Evolutionary conservation across 2,329 filamentous ascomycete genomes (phyloP).

Genomic region (Apiospora rasikravindrae): DNA sequence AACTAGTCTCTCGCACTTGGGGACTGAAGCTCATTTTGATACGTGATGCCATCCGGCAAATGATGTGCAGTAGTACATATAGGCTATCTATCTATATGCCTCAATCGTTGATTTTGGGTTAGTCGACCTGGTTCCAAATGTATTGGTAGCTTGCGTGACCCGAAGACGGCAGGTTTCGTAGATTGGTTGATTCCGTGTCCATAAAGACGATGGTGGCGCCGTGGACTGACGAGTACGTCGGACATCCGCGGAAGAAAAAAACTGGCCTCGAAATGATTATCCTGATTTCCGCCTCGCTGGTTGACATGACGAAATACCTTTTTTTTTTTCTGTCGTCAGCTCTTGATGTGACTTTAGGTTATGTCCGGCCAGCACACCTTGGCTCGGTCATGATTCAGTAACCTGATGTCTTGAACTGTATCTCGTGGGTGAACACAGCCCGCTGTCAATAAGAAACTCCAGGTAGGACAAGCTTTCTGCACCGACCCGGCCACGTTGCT

Average conservation of each 20-base stretch:
- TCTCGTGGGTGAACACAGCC: neutral
- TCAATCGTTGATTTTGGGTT: neutral
- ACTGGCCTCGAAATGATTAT: neutral
- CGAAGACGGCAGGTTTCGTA: neutral
- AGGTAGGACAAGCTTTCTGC: neutral
- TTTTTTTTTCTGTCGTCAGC: too few species aligned
- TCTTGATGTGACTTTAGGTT: neutral
- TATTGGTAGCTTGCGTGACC: neutral
- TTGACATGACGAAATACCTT: neutral
- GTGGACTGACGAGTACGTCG: neutral
- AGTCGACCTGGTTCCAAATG: neutral
- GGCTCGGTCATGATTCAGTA: neutral
- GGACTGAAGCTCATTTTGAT: neutral
- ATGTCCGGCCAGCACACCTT: slow-evolving; percentile 3
- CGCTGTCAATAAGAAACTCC: neutral
- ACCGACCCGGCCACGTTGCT: neutral
- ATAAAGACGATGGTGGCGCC: neutral
- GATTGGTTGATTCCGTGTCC: neutral
- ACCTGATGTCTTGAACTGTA: neutral
- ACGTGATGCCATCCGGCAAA: neutral
- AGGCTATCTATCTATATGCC: neutral
- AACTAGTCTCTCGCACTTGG: neutral
- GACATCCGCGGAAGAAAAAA: neutral
- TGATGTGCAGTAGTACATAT: neutral
- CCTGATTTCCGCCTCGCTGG: neutral